Evolutionary conservation across 768 basidiomycete species (phyloP).

Genomic region (Galerina marginata): DNA sequence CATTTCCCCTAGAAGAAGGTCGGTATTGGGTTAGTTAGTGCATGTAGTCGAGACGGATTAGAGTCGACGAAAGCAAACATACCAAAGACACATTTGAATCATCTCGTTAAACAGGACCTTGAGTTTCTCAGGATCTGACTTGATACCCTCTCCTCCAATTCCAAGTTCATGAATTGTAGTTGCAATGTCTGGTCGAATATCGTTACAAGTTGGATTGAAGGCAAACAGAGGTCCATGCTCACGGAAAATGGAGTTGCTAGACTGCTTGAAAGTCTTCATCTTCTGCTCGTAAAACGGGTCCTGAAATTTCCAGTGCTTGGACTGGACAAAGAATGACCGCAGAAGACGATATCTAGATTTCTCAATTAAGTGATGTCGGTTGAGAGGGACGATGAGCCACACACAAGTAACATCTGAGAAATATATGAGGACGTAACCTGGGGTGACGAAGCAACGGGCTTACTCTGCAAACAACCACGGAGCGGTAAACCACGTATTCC

Average conservation of each 20-base stretch:
- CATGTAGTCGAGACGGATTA: background rate
- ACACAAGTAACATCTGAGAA: slow-evolving; percentile 73
- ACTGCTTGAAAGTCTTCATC: slow-evolving; percentile 79
- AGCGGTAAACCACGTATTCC: slow-evolving; percentile 86
- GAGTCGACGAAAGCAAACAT: slow-evolving; percentile 14
- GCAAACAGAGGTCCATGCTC: slow-evolving; percentile 28
- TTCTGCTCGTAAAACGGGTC: slow-evolving; percentile 90
- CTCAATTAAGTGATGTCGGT: background rate
- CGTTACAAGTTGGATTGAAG: background rate
- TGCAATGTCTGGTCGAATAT: slow-evolving; percentile 62
- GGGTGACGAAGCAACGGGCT: slow-evolving; percentile 32
- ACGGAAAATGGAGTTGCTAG: slow-evolving; percentile 81
- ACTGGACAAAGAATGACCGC: slow-evolving; percentile 71
- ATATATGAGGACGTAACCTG: background rate
- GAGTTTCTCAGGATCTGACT: slow-evolving; percentile 57
- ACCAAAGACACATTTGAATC: slow-evolving; percentile 92
- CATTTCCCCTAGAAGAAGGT: slow-evolving; percentile 77
- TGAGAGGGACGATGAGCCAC: slow-evolving; percentile 26
- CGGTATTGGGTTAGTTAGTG: background rate
- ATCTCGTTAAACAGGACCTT: slow-evolving; percentile 78
- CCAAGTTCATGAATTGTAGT: slow-evolving; percentile 72
- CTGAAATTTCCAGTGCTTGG: slow-evolving; percentile 70
- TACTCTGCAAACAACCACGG: slow-evolving; percentile 98
- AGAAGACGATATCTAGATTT: slow-evolving; percentile 77
- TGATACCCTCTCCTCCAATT: slow-evolving; percentile 35